These are phyloP conservation scores for Zalaria obscura DNA, from an alignment of 2,329 filamentous ascomycete species.

Conservation along the genomic window DNA sequence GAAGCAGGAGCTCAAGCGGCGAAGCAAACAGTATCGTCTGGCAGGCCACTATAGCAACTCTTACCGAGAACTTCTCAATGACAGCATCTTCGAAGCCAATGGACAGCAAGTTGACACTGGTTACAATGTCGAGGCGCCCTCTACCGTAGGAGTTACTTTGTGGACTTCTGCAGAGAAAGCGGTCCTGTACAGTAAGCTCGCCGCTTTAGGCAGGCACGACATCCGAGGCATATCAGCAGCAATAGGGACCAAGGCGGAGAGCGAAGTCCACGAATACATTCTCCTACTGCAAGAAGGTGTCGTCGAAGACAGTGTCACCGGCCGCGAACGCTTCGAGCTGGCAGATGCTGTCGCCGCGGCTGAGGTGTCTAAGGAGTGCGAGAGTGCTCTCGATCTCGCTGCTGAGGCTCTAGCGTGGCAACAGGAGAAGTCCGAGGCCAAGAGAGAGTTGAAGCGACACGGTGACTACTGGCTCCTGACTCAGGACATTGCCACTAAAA, in stretches of 20 bases:
- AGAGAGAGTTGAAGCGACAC: constrained; percentile 45
- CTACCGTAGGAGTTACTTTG: constrained; percentile 52
- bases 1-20: background rate
- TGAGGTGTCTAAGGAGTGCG: constrained; percentile 56
- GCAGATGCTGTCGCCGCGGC: constrained; percentile 55
- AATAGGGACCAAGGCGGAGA: constrained; percentile 56
- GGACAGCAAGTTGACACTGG: background rate
- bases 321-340: constrained; percentile 25
- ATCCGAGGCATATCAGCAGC: constrained; percentile 45
- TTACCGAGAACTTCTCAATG: constrained; percentile 40
- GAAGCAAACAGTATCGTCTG: background rate
- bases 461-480: constrained; percentile 53
- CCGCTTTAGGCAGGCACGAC: constrained; percentile 49
- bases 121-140: constrained; percentile 17
- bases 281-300: constrained; percentile 41
- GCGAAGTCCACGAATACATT: constrained; percentile 62
- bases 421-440: constrained; percentile 50
- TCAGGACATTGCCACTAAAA: constrained; percentile 18
- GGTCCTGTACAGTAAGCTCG: constrained; percentile 51
- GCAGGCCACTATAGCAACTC: constrained; percentile 1
- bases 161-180: constrained; percentile 65
- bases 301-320: constrained; percentile 20
- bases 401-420: constrained; percentile 51
- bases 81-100: constrained; percentile 38
- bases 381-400: constrained; percentile 49